Percentiles rank a stretch among this genome's conserved stretches.
phyloP scores from a whole-genome alignment of 805 yeast species.

The Candida ovalis region DNA sequence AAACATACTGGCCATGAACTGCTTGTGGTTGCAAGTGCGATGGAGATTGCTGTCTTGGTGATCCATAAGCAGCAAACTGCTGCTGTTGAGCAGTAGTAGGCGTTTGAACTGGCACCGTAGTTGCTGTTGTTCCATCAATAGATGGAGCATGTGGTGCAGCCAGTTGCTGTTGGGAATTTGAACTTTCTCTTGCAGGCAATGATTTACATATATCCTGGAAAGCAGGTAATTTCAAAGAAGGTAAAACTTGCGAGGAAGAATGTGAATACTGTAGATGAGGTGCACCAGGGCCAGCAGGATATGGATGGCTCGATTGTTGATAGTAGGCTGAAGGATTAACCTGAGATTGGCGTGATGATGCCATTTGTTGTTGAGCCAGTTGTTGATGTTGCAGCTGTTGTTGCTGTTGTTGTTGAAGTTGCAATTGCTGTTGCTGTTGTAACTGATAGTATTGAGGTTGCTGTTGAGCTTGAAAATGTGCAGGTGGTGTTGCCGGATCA shows the following conservation, averaged over 20 bases:
- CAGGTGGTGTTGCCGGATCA: slow-evolving; percentile 36
- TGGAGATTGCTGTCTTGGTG: neutral
- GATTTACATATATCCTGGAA: slow-evolving; percentile 79
- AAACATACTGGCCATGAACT: neutral
- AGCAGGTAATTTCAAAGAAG: slow-evolving; percentile 71
- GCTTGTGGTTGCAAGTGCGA: neutral
- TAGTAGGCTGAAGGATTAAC: too few relatives aligned
- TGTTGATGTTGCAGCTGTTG: slow-evolving; percentile 28
- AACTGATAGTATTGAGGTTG: neutral
- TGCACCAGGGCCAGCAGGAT: slow-evolving; percentile 71
- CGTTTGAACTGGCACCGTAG: neutral
- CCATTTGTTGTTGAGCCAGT: neutral
- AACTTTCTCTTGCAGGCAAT: slow-evolving; percentile 30
- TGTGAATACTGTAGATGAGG: neutral
- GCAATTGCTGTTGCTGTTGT: neutral
- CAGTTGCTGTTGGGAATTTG: slow-evolving; percentile 42
- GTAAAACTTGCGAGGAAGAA: slow-evolving; percentile 32
- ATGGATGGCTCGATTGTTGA: slow-evolving; percentile 74
- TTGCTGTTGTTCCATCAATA: neutral
- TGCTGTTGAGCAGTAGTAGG: neutral
- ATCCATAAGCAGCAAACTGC: neutral
- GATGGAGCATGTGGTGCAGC: neutral
- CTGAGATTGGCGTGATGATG: too few relatives aligned
- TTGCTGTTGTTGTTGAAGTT: slow-evolving; percentile 7
- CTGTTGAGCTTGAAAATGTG: slow-evolving; percentile 40